These are phyloP conservation scores for Adansonia madagascariensis DNA, from an alignment of 441 rosid species.

Conservation along the genomic window DNA sequence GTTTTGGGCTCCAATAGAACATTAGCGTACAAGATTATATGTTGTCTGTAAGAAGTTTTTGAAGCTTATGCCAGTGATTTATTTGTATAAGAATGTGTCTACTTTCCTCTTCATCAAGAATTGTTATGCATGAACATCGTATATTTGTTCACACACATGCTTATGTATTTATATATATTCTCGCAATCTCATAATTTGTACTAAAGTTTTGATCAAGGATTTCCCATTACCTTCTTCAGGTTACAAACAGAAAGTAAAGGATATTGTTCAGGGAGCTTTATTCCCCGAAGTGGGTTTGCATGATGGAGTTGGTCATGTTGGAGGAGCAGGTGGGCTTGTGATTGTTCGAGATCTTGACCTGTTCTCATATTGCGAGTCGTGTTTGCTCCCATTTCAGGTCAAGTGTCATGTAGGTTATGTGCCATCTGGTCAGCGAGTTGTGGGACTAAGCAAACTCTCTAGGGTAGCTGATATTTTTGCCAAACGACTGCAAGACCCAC, in stretches of 20 bases:
- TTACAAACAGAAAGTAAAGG: conserved; percentile 70
- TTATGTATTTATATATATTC: neutral
- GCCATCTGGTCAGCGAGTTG: conserved; percentile 76
- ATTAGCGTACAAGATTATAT: neutral
- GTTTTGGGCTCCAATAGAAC: neutral
- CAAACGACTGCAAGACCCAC: conserved; percentile 86
- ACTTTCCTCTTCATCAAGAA: neutral
- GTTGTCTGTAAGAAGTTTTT: neutral
- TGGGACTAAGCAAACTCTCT: conserved; percentile 93
- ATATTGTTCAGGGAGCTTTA: conserved; percentile 80
- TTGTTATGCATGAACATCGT: neutral
- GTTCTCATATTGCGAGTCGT: conserved; percentile 89
- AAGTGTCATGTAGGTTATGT: conserved; percentile 89
- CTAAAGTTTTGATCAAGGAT: conserved; percentile 7
- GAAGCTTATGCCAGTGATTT: neutral
- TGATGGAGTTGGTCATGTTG: conserved; percentile 73
- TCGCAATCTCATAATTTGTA: neutral
- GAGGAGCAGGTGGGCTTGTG: conserved; percentile 94
- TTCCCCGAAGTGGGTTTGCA: conserved; percentile 92
- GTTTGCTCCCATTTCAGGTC: conserved; percentile 91
- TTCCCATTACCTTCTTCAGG: conserved; percentile 46
- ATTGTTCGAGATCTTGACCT: conserved; percentile 85
- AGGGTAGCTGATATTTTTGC: conserved; percentile 86
- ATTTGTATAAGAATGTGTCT: neutral
- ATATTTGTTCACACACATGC: neutral